These are phyloP conservation scores for Thalassia testudinum DNA, from an alignment of 116 monocot genomes.

Conservation along the genomic window DNA sequence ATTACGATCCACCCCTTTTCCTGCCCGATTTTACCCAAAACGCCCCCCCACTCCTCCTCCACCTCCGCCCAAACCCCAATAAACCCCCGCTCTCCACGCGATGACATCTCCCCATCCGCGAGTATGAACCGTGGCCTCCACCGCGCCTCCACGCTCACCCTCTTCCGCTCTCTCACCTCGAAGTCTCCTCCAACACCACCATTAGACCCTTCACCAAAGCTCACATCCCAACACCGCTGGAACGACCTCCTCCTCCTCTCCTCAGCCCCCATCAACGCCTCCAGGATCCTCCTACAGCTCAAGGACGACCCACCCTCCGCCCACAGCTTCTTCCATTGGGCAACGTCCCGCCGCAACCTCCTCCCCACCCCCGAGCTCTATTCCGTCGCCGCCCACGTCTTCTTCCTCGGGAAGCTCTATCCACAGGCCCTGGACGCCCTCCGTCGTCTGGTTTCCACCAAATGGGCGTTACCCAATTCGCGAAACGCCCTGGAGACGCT, in stretches of 20 bases:
- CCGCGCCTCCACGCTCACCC: too few relatives aligned
- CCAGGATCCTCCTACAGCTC: slow-evolving; percentile 20
- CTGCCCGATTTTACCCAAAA: too few relatives aligned
- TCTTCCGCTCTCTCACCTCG: too few relatives aligned
- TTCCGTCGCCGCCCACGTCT: slow-evolving; percentile 44
- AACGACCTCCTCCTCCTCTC: slow-evolving; percentile 16
- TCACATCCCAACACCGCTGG: too few relatives aligned
- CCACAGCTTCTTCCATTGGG: slow-evolving; percentile 30
- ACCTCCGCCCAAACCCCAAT: too few relatives aligned
- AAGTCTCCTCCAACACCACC: too few relatives aligned
- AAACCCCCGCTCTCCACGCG: too few relatives aligned
- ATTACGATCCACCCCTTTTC: too few relatives aligned
- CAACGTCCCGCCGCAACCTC: slow-evolving; percentile 17
- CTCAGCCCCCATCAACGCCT: slow-evolving; percentile 16
- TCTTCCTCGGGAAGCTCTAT: slow-evolving; percentile 40
- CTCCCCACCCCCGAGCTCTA: slow-evolving; percentile 27
- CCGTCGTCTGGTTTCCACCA: slow-evolving; percentile 11
- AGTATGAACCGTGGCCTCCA: too few relatives aligned
- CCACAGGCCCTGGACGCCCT: slow-evolving; percentile 31
- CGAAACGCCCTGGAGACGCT: slow-evolving; percentile 19
- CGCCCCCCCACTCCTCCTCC: too few relatives aligned
- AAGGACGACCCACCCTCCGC: slow-evolving; percentile 30
- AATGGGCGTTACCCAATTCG: slow-evolving; percentile 5
- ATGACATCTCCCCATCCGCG: too few relatives aligned
- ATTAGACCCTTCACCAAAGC: too few relatives aligned